phyloP scores from a whole-genome alignment of 495 filamentous ascomycete genomes.

The Evansstolkia leycettana region DNA sequence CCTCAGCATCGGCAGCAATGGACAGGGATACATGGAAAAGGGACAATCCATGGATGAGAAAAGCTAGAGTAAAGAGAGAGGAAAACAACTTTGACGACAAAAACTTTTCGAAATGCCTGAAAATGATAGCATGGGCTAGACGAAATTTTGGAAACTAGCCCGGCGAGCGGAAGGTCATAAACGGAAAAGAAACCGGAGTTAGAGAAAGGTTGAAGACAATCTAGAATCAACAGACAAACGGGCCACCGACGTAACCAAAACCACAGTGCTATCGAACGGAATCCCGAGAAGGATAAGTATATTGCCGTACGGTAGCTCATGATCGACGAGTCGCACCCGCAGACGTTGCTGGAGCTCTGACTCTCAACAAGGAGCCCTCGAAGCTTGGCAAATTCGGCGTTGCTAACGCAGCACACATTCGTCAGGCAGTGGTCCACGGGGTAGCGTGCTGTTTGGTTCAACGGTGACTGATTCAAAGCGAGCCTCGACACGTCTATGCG shows the following conservation, averaged over 20 bases:
- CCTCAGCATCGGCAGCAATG: neutral
- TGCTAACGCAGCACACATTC: no score
- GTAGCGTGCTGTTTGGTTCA: no score
- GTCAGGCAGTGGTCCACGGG: no score
- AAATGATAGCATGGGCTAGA: conserved; percentile 25
- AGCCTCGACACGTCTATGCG: conserved; percentile 27
- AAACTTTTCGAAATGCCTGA: conserved; percentile 37
- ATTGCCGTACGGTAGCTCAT: no score
- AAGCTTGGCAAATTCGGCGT: no score
- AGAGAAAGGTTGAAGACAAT: conserved; percentile 8
- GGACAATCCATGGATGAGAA: conserved; percentile 3
- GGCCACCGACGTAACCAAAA: conserved; percentile 18
- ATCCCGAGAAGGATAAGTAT: conserved; percentile 1
- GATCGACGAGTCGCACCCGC: no score
- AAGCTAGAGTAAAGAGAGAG: conserved; percentile 7
- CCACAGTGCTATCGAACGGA: conserved; percentile 4
- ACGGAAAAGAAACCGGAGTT: conserved; percentile 2
- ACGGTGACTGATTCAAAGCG: no score
- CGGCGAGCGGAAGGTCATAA: conserved; percentile 8
- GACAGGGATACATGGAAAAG: conserved; percentile 10
- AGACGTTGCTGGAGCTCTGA: no score
- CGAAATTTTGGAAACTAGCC: conserved; percentile 23
- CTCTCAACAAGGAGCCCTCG: no score
- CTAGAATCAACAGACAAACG: conserved; percentile 2
- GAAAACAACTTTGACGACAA: conserved; percentile 12